Evolutionary conservation across 257 asterid species (phyloP), one percentile per base, ranked within the genome.

Genomic region (Ilex asprella): DNA sequence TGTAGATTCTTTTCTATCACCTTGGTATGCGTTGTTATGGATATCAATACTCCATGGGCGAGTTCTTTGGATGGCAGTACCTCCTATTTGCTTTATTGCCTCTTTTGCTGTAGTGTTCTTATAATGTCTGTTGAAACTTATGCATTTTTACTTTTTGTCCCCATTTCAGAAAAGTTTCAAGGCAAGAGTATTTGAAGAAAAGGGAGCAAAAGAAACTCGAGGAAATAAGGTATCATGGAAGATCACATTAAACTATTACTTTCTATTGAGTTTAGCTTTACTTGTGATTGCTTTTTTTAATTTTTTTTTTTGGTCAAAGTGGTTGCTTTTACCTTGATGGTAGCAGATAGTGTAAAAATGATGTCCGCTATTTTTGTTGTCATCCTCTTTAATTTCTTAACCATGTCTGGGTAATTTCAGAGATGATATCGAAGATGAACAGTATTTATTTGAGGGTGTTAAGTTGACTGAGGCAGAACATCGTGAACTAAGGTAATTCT

Each of bases 191-290:
- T 69, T 70, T 91, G 71, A 88, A 91, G 95, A 86, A 88, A 78
- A 75, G 98, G 76, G 98, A 91, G 90, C 91, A 86, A 55, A 86
- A 88, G 80, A 91, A 88, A 74, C 72, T 91, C 62, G 98, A 91
- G 2, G 96, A 86, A 80, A 87, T 88, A 69, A 75, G 89, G 97
- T 86, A 81, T 43, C 30, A 63, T 35, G 53, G 63, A 62, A 2
- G 2, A 53, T 14, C 10, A 7, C 15, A 7, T 7, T 15, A 49
- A 21, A n/a, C 14, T 49, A 3, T 49, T 12, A 12, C 27, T 49
- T 49, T 49, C 54, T 49, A 49, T 11, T 6, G 10, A n/a, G 54
- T 12, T 11, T 49, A 11, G 14, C 54, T 15, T 1, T 49, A 49
- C 14, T 49, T 49, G 54, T 11, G 11, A 12, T 44, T 44, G 50